Base-by-base conservation (phyloP, 1,284 basidiomycete genomes). In the Irpex rosettiformis region DNA sequence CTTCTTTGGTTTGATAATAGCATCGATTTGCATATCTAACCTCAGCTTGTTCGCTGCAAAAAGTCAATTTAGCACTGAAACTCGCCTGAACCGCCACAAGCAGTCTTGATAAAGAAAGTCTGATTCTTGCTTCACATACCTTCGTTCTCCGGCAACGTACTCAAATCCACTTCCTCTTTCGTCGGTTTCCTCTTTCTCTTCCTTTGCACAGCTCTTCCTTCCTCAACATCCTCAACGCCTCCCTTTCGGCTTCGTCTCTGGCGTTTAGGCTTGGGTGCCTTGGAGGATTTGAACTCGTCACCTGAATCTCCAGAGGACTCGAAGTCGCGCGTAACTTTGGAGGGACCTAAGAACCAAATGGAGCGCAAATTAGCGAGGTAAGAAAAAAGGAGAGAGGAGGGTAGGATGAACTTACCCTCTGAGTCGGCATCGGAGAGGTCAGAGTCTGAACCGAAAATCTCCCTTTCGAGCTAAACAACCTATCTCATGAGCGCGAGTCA, bases 1-100 rank as follows among this genome's bases (percentile, higher is more conserved):
- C 69, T 89, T 90, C 68, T 89, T 88, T 5, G 86, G 79, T 73
- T 93, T 93, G n/a, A 94, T 79, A 61, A 94, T 94, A 27, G 86
- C 86, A 61, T 96, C 92, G 63, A 96, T 88, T 67, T 83, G 78
- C 79, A 84, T 84, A 66, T 89, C 86, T 33, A 91, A 72, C 4
- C 82, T 80, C 33, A 81, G 69, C 73, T 86, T 86, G 64, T 73
- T 81, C 3, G 85, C 89, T 89, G 61, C 30, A 53, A 0, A 13
- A 21, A 18, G 25, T n/a, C 40, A 42, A 25, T 72, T 54, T 6
- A 3, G 2, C 16, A 3, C 7, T 30, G 48, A 51, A 4, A 18
- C 5, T 16, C 10, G 48, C 22, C n/a, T 16, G 28, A 27, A 22
- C 2, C 24, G 13, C 27, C 33, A 55, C 1, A 40, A n/a, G 13